A percentile compares a stretch with the other conserved stretches of the same genome.
Evolutionary conservation across 2,329 filamentous ascomycete genomes (phyloP).

Genomic region (Arthrobotrys iridis): DNA sequence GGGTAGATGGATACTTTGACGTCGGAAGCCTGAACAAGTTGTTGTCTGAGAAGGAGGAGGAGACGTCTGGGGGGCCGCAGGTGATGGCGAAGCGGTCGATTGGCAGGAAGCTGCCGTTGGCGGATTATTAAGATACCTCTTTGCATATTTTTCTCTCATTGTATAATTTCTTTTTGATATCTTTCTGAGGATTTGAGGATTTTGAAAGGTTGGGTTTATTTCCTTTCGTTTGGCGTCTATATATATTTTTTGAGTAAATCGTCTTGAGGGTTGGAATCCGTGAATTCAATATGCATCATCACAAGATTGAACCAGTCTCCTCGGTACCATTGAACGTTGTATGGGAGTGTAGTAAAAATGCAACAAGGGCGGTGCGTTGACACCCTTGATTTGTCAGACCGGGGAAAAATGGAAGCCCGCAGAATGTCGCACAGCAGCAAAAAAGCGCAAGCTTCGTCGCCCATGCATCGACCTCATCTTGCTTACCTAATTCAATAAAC

Average conservation of each 20-base stretch:
- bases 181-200: not conserved
- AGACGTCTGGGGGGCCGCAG: conserved; percentile 37
- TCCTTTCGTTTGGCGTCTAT: not conserved
- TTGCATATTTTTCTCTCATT: not conserved
- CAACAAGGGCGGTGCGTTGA: conserved; percentile 15
- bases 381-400: conserved; percentile 34
- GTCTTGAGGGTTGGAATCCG: too few species aligned
- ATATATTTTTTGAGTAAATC: not conserved
- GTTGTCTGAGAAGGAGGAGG: conserved; percentile 56
- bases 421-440: conserved; percentile 16
- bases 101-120: conserved; percentile 57
- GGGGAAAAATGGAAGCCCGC: conserved; percentile 35
- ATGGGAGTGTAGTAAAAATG: not conserved
- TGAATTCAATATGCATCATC: too few species aligned
- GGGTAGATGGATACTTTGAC: conserved; percentile 58
- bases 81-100: conserved; percentile 55
- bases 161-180: not conserved
- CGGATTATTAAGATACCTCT: conserved; percentile 55
- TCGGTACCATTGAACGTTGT: too few species aligned
- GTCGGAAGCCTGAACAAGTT: conserved; percentile 57
- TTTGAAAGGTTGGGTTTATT: not conserved
- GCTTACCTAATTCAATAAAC: too few species aligned
- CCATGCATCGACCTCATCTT: too few species aligned
- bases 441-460: not conserved
- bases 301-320: too few species aligned